phyloP scores from a whole-genome alignment of 2,329 filamentous ascomycete genomes.

The Cercospora nicotianae region DNA sequence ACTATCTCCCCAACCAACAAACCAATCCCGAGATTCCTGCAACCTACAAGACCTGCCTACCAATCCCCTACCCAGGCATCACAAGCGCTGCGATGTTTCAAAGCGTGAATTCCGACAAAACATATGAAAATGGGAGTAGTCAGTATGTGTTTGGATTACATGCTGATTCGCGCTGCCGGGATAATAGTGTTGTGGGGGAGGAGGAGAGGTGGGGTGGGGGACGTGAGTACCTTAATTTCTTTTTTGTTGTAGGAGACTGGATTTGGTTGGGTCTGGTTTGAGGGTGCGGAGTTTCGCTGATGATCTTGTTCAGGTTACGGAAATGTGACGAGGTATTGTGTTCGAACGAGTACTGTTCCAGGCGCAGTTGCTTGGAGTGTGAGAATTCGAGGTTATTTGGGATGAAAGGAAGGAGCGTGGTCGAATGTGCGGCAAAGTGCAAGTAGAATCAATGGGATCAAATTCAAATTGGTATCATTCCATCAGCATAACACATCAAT shows the following conservation, averaged over 20 bases:
- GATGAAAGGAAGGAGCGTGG: background rate
- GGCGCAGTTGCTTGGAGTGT: conserved; percentile 4
- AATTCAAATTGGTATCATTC: background rate
- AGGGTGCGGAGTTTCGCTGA: background rate
- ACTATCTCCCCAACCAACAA: background rate
- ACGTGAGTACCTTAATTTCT: background rate
- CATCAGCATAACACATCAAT: background rate
- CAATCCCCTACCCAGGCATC: background rate
- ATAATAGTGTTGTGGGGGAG: background rate
- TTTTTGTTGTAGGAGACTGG: background rate
- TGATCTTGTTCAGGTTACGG: background rate
- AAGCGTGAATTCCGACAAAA: background rate
- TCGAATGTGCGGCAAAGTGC: too few relatives aligned
- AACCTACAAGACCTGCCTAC: background rate
- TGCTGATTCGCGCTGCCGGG: background rate
- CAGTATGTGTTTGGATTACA: background rate
- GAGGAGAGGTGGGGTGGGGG: background rate
- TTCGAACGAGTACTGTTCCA: background rate
- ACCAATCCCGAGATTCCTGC: background rate
- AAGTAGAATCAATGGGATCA: background rate
- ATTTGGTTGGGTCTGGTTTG: background rate
- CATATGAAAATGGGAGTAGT: background rate
- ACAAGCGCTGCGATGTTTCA: conserved; percentile 2
- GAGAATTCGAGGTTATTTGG: background rate
- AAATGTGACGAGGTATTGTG: background rate